Base-by-base conservation (phyloP, 2,329 filamentous ascomycete genomes). In the Aspergillus sp. region DNA sequence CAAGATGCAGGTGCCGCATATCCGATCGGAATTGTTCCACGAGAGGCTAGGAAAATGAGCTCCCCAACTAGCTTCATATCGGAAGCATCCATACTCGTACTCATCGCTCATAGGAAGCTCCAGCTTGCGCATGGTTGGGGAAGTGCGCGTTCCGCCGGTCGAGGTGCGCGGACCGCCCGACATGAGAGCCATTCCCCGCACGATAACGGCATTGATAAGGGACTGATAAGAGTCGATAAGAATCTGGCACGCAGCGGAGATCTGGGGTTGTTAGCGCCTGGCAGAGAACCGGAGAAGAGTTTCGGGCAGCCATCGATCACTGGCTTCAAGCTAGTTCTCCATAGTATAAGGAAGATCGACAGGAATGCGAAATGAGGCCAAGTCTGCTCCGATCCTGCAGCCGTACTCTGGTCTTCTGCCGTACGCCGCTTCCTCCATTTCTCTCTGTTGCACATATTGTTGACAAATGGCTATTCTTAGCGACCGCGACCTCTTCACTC, bases 81-180 rank as follows among this genome's bases (percentile, higher is more conserved):
- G 48, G 48, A 51, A 51, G 23, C 6, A 37, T n/a, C 35, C 35
- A 37, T 37, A 1, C 3, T 8, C 35, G 15, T 37, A 37, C 12
- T 7, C 35, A 37, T 31, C 27, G 27, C 27, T 8, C 27, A 31
- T 31, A 31, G 27, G 27, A 31, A 31, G 27, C 27, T 31, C 9
- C 27, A 31, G 27, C 27, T 31, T 31, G 9, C 19, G 14, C 1
- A 52, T 52, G 23, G 17, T 12, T 41, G 14, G n/a, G 12, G 12
- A 33, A 37, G 54, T 51, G 47, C 27, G 21, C 54, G 54, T 47
- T 45, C 37, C 54, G 54, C 54, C 40, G 45, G 50, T 47, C 47
- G 54, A 51, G 41, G 47, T 51, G 46, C 19, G 54, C 54, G 54
- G 47, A 37, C 54, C 54, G 54, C 54, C 46, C 39, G 27, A 8